A percentile compares a stretch with the other conserved stretches of the same genome.
Conservation (phyloP, 2,329 filamentous ascomycete species). For the Aureobasidium sp. region DNA sequence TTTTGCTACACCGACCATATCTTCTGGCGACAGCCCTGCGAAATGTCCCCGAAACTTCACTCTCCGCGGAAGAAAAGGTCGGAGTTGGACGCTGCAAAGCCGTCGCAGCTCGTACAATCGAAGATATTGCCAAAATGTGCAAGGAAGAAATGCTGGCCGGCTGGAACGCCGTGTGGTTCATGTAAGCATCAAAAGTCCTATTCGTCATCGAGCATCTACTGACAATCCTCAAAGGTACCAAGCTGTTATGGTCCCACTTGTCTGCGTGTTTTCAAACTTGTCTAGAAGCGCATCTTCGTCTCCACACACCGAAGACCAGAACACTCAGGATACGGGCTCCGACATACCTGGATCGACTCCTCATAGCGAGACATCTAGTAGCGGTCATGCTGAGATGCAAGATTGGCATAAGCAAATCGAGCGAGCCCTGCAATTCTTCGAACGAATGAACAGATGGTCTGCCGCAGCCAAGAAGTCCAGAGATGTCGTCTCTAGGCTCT, state of each 20-base stretch:
- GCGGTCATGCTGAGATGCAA: constrained; percentile 26
- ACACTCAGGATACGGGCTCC: too few relatives aligned
- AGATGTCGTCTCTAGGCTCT: constrained; percentile 37
- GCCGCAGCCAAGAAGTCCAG: constrained; percentile 39
- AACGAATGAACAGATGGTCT: constrained; percentile 37
- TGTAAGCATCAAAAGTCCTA: constrained; percentile 27
- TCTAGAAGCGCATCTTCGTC: constrained; percentile 13
- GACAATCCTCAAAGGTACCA: constrained; percentile 48
- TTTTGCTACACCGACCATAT: constrained; percentile 67
- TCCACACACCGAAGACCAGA: too few relatives aligned
- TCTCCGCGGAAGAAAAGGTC: constrained; percentile 56
- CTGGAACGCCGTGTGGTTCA: constrained; percentile 77
- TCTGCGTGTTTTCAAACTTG: constrained; percentile 54
- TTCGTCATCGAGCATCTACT: not conserved
- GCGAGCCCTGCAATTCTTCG: constrained; percentile 37
- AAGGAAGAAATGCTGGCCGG: constrained; percentile 67
- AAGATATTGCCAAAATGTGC: constrained; percentile 65
- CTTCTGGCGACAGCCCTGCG: constrained; percentile 58
- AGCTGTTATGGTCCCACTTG: constrained; percentile 69
- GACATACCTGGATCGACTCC: too few relatives aligned
- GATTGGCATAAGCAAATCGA: constrained; percentile 38
- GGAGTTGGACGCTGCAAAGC: constrained; percentile 63
- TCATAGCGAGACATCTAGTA: not conserved
- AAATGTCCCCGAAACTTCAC: constrained; percentile 45
- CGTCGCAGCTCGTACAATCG: constrained; percentile 63